Percentiles rank a stretch among this genome's conserved stretches.
phyloP scores from a whole-genome alignment of 1,284 basidiomycete species.

The Bjerkandera adusta region DNA sequence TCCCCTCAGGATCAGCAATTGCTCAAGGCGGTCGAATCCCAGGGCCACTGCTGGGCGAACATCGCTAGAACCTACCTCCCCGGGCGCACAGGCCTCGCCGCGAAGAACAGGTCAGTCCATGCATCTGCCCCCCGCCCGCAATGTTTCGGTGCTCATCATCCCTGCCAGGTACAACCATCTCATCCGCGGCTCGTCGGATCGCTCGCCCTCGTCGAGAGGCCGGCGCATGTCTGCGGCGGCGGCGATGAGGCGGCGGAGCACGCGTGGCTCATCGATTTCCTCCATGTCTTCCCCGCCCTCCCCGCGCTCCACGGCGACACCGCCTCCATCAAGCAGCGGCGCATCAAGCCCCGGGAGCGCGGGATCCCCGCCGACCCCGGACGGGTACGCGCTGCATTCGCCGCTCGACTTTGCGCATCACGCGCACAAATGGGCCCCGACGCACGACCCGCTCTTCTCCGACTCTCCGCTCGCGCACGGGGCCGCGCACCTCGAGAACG shows the following conservation, averaged over 20 bases:
- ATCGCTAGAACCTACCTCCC: slow-evolving; percentile 58
- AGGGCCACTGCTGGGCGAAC: slow-evolving; percentile 57
- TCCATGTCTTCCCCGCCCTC: slow-evolving; percentile 11
- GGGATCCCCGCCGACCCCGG: slow-evolving; percentile 11
- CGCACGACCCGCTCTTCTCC: neutral
- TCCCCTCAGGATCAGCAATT: slow-evolving; percentile 44
- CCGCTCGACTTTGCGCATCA: slow-evolving; percentile 11
- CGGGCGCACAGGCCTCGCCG: slow-evolving; percentile 51
- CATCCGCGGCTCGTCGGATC: slow-evolving; percentile 19
- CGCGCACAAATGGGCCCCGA: too few species aligned
- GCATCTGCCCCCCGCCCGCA: slow-evolving; percentile 6
- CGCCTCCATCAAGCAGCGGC: slow-evolving; percentile 13
- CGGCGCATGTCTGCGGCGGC: slow-evolving; percentile 17
- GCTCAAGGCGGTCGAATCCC: slow-evolving; percentile 48
- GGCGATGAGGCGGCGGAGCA: slow-evolving; percentile 16
- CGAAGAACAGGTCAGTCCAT: slow-evolving; percentile 54
- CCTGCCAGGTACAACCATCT: slow-evolving; percentile 20
- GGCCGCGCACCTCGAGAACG: slow-evolving; percentile 14
- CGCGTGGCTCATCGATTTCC: slow-evolving; percentile 14
- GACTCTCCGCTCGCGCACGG: slow-evolving; percentile 8
- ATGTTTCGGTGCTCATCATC: slow-evolving; percentile 1
- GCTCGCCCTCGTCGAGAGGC: slow-evolving; percentile 13
- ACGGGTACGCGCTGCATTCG: slow-evolving; percentile 9
- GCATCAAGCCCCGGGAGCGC: slow-evolving; percentile 13
- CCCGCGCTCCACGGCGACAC: slow-evolving; percentile 15